A percentile compares a stretch with the other conserved stretches of the same genome.
phyloP scores from a whole-genome alignment of 1,284 basidiomycete species.

The Malassezia sympodialis region DNA sequence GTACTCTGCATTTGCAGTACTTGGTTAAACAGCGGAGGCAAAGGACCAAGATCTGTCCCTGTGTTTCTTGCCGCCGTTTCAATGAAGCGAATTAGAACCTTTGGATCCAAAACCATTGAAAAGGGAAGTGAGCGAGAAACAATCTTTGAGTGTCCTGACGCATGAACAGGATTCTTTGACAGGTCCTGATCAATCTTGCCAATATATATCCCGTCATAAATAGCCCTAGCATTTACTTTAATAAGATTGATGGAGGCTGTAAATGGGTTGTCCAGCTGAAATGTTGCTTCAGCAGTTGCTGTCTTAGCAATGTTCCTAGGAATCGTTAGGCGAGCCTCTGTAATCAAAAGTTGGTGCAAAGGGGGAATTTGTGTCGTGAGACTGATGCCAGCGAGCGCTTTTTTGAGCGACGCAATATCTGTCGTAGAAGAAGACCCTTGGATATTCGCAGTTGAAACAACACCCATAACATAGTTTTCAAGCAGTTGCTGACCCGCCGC shows the following conservation, averaged over 20 bases:
- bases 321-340: conserved; percentile 40
- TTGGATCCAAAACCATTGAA: conserved; percentile 59
- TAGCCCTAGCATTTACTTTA: conserved; percentile 56
- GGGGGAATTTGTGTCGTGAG: conserved; percentile 61
- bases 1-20: conserved; percentile 57
- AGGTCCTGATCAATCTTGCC: conserved; percentile 53
- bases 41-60: conserved; percentile 59
- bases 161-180: conserved; percentile 56
- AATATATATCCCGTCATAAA: conserved; percentile 49
- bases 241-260: conserved; percentile 64
- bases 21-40: conserved; percentile 57
- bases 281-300: conserved; percentile 24
- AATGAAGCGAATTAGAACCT: conserved; percentile 58
- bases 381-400: conserved; percentile 58
- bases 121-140: conserved; percentile 59
- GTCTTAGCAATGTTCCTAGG: conserved; percentile 46
- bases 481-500: conserved; percentile 57
- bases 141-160: conserved; percentile 57
- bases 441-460: conserved; percentile 57
- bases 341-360: conserved; percentile 59
- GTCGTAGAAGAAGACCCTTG: conserved; percentile 58
- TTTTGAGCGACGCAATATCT: conserved; percentile 58
- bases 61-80: conserved; percentile 55
- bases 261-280: conserved; percentile 60
- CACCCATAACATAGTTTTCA: conserved; percentile 63